These are phyloP conservation scores for Biscogniauxia sp. DNA, from an alignment of 2,329 filamentous ascomycete species.

Conservation along the genomic window DNA sequence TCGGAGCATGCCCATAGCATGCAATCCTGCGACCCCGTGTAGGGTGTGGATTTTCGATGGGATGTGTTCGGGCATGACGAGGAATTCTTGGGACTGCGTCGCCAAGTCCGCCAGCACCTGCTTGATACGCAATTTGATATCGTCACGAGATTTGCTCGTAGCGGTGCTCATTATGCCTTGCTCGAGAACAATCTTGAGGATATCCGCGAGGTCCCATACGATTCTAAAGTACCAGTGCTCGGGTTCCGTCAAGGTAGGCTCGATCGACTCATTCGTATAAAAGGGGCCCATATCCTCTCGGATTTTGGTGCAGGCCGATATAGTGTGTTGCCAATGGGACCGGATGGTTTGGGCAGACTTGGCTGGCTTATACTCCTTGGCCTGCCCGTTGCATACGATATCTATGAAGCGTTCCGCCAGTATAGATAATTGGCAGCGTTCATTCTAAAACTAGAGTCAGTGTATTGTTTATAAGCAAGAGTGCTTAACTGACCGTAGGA, in stretches of 20 bases:
- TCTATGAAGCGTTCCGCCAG: conserved; percentile 53
- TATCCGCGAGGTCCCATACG: conserved; percentile 15
- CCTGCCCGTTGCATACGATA: conserved; percentile 45
- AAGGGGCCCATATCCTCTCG: conserved; percentile 12
- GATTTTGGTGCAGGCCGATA: conserved; percentile 34
- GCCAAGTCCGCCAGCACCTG: conserved; percentile 7
- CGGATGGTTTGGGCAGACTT: conserved; percentile 37
- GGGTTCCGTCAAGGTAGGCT: conserved; percentile 15
- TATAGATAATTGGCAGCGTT: conserved; percentile 48
- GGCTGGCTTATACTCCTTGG: conserved; percentile 48
- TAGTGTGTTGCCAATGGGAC: conserved; percentile 44
- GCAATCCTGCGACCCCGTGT: conserved; percentile 32
- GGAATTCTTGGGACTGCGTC: conserved; percentile 19
- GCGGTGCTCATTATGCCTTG: conserved; percentile 7
- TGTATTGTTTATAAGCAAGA: background rate
- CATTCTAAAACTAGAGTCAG: conserved; percentile 36
- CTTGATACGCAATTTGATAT: conserved; percentile 3
- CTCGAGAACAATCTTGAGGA: conserved; percentile 16
- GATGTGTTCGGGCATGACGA: conserved; percentile 13
- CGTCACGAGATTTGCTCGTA: conserved; percentile 7
- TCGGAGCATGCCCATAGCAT: conserved; percentile 37
- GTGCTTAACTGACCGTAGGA: conserved; percentile 43
- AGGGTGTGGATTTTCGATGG: conserved; percentile 23
- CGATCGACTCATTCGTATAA: background rate
- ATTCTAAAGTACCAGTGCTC: conserved; percentile 22